phyloP scores from a whole-genome alignment of 306 rosid species.

The Crataegus laevigata region DNA sequence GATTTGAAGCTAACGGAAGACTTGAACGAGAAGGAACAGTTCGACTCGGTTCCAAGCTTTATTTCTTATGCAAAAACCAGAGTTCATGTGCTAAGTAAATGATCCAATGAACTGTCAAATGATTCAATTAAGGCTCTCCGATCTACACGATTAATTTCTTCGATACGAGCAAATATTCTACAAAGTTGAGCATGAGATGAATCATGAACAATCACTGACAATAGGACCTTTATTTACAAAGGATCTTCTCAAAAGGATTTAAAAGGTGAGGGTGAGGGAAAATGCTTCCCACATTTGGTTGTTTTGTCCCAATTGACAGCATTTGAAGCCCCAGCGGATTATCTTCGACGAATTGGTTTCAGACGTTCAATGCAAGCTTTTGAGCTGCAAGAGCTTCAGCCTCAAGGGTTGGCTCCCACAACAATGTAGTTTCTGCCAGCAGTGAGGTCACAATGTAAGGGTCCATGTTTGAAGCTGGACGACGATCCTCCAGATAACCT shows the following conservation, averaged over 20 bases:
- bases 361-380: conserved; percentile 77
- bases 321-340: conserved; percentile 12
- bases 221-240: conserved; percentile 37
- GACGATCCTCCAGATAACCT: conserved; percentile 99
- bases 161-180: conserved; percentile 26
- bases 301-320: conserved; percentile 5
- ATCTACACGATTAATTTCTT: conserved; percentile 18
- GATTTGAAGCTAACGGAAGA: too few relatives aligned
- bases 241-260: conserved; percentile 38
- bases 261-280: conserved; percentile 27
- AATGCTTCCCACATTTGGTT: conserved; percentile 13
- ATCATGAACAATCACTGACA: conserved; percentile 13
- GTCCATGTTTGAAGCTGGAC: conserved; percentile 99
- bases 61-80: background rate
- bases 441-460: conserved; percentile 80
- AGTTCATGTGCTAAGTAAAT: conserved; percentile 18
- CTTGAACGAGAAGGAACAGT: too few relatives aligned
- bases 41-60: background rate
- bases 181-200: conserved; percentile 25
- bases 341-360: conserved; percentile 15
- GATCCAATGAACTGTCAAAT: conserved; percentile 19
- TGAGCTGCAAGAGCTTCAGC: conserved; percentile 98
- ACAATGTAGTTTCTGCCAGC: conserved; percentile 69
- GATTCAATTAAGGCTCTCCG: conserved; percentile 18
- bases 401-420: conserved; percentile 97